phyloP scores from a whole-genome alignment of 1,284 basidiomycete genomes.

The Ganoderma boninense region DNA sequence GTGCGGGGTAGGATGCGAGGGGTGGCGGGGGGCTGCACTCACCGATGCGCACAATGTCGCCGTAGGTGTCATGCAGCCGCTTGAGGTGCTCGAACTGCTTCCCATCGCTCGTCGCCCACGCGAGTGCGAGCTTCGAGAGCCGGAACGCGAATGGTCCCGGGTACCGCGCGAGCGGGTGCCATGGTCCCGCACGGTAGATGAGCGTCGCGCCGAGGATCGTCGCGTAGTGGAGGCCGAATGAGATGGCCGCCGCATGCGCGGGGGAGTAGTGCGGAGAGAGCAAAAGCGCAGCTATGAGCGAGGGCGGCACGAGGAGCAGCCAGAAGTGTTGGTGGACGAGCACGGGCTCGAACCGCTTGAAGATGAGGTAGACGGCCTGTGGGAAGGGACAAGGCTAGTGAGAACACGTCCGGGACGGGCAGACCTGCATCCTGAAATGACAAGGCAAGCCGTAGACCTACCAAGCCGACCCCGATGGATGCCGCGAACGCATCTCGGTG shows the following conservation, averaged over 20 bases:
- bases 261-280: slow-evolving; percentile 2
- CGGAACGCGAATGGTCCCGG: slow-evolving; percentile 35
- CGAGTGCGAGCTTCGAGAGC: slow-evolving; percentile 31
- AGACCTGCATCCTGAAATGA: background rate
- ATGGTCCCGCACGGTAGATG: slow-evolving; percentile 3
- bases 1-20: background rate
- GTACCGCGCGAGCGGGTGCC: slow-evolving; percentile 13
- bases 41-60: slow-evolving; percentile 38
- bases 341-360: slow-evolving; percentile 17
- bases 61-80: slow-evolving; percentile 35
- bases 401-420: background rate
- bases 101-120: slow-evolving; percentile 28
- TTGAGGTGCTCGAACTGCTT: slow-evolving; percentile 32
- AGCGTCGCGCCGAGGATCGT: slow-evolving; percentile 4
- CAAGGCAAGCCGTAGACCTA: background rate
- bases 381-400: background rate
- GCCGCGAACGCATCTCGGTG: background rate
- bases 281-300: background rate
- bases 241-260: background rate
- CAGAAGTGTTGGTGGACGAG: slow-evolving; percentile 9
- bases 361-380: slow-evolving; percentile 9
- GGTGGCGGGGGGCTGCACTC: background rate
- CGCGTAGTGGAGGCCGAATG: slow-evolving; percentile 5
- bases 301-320: slow-evolving; percentile 4
- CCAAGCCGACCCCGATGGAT: slow-evolving; percentile 1